Evolutionary conservation across 164 flowering plant species (phyloP), one percentile per base, ranked within the genome.

Genomic region (Vitis rotundifolia): DNA sequence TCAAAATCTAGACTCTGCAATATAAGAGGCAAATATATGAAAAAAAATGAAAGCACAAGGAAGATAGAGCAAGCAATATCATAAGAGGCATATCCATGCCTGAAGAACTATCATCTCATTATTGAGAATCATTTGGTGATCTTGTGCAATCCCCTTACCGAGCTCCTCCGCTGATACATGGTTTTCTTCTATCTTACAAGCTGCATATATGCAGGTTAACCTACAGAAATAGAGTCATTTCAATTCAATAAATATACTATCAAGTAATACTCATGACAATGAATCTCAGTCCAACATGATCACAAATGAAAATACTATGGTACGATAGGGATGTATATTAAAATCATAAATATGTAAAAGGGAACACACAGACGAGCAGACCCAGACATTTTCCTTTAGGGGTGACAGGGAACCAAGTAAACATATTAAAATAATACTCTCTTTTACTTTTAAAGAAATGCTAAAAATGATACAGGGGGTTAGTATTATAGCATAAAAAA

Each of bases 141-240:
- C 98, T 82, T 92, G 99, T 50, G 88, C 87, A 73, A 93, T 93
- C 67, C 98, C 98, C 79, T 91, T 96, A 65, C 98, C 99, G 77
- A 96, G 93, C 89, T 96, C 98, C 89, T 96, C 99, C 16, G 98
- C 97, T 71, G 99, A 92, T 8, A 96, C 99, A 77, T 96, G 99
- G 72, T 90, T 93, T 83, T 96, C 99, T 84, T 96, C 99, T 73
- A 94, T 85, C 78, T 96, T 95, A 80, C 99, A 93, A 64, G 99
- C 91, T 51, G 91, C 86, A 86, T 95, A 95, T 68, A 95, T 84
- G 82, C 98, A 96, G 63, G 99, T 96, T 76, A 93, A 86, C 92
- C 99, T 96, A 52, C 18, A 73, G 13, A 57, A 71, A 22, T 22
- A 59, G n/a, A 70, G 44, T 10, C 9, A 69, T 29, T 9, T 58